Conservation (phyloP, 2,329 filamentous ascomycete genomes). For the Apiospora arundinis region DNA sequence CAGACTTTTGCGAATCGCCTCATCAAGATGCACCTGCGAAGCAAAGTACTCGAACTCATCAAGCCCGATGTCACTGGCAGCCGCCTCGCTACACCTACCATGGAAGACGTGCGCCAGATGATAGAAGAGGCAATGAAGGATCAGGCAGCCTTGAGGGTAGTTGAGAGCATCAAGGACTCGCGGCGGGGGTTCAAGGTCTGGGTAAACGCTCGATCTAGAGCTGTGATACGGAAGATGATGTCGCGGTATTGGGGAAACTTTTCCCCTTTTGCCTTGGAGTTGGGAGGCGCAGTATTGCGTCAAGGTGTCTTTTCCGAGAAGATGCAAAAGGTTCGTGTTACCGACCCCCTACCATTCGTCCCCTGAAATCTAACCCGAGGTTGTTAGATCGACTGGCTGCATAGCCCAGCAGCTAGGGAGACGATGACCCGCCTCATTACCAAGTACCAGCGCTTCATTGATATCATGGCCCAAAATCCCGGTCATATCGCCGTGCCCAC, state of each 20-base stretch:
- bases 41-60: constrained; percentile 49
- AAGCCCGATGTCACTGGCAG: constrained; percentile 27
- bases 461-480: constrained; percentile 59
- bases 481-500: constrained; percentile 68
- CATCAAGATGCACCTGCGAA: constrained; percentile 53
- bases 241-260: constrained; percentile 72
- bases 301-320: constrained; percentile 73
- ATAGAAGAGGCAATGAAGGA: constrained; percentile 55
- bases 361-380: background rate
- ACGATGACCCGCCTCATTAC: constrained; percentile 70
- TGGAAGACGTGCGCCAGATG: constrained; percentile 57
- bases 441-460: constrained; percentile 71
- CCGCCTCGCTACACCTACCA: constrained; percentile 44
- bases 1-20: constrained; percentile 65
- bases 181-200: constrained; percentile 26
- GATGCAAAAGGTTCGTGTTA: constrained; percentile 62
- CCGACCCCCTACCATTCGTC: background rate
- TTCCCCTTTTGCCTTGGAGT: constrained; percentile 69
- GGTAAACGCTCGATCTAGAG: constrained; percentile 33
- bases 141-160: constrained; percentile 44
- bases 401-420: constrained; percentile 66
- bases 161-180: constrained; percentile 41
- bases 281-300: constrained; percentile 68
- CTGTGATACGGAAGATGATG: constrained; percentile 71
- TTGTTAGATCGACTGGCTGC: constrained; percentile 71